These are phyloP conservation scores for Xylaria sp. DNA, from an alignment of 2,329 filamentous ascomycete species.

Conservation along the genomic window DNA sequence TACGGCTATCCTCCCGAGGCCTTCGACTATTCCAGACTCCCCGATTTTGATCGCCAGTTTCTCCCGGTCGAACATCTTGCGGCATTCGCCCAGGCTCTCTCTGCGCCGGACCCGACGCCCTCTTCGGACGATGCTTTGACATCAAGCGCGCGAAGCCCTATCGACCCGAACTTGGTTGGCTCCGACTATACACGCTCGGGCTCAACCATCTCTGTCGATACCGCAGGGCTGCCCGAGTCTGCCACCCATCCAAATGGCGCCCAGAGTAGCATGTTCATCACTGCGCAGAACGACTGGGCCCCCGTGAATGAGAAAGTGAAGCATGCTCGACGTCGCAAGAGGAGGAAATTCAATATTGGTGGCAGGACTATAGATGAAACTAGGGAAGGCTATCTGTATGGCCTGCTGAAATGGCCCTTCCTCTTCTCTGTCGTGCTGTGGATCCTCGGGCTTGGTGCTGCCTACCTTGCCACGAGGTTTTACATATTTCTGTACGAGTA, in stretches of 20 bases:
- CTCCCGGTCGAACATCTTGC: conserved; percentile 76
- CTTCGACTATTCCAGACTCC: conserved; percentile 76
- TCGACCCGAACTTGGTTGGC: conserved; percentile 55
- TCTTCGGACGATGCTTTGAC: conserved; percentile 63
- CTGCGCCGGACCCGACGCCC: conserved; percentile 75
- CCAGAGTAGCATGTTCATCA: conserved; percentile 70
- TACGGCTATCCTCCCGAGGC: conserved; percentile 71
- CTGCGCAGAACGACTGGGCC: conserved; percentile 95
- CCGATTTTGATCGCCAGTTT: conserved; percentile 85
- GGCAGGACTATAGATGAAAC: conserved; percentile 87
- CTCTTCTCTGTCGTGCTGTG: conserved; percentile 82
- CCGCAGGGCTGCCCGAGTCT: conserved; percentile 45
- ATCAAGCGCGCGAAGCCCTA: conserved; percentile 54
- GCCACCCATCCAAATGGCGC: conserved; percentile 52
- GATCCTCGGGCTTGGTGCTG: conserved; percentile 77
- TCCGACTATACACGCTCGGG: conserved; percentile 55
- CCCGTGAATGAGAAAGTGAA: conserved; percentile 81
- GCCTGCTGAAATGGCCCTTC: conserved; percentile 90
- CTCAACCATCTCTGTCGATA: conserved; percentile 55
- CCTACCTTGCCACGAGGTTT: conserved; percentile 83
- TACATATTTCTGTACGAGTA: conserved; percentile 97
- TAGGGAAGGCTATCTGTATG: conserved; percentile 90
- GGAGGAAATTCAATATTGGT: conserved; percentile 56
- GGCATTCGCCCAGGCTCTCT: conserved; percentile 83
- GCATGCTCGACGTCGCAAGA: conserved; percentile 55